Conservation (phyloP, 306 rosid species). For the Echinosophora koreensis region DNA sequence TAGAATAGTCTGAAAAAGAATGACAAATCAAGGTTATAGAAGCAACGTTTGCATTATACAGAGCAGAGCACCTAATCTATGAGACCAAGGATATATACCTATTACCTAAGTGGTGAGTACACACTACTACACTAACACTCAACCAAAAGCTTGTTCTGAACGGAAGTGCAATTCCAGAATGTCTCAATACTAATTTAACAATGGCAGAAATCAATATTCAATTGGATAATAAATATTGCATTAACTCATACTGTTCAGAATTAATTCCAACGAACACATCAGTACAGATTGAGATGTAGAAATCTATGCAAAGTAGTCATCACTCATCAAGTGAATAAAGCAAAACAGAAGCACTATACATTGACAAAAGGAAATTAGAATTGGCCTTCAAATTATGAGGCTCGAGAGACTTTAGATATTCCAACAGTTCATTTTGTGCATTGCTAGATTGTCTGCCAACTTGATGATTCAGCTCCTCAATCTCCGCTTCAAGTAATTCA, state of each 20-base stretch:
- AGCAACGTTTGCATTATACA: slow-evolving; percentile 21
- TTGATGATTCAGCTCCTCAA: slow-evolving; percentile 90
- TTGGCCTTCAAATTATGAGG: slow-evolving; percentile 91
- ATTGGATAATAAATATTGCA: neutral
- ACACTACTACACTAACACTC: slow-evolving; percentile 2
- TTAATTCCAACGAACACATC: slow-evolving; percentile 20
- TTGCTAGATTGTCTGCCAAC: slow-evolving; percentile 81
- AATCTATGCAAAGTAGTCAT: slow-evolving; percentile 13
- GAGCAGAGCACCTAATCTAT: slow-evolving; percentile 32
- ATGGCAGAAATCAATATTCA: slow-evolving; percentile 19
- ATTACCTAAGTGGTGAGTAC: too few relatives aligned
- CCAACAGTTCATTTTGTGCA: slow-evolving; percentile 89
- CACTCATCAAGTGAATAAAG: slow-evolving; percentile 12
- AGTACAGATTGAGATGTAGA: slow-evolving; percentile 20
- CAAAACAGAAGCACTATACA: slow-evolving; percentile 19
- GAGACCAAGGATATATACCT: neutral
- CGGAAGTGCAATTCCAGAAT: slow-evolving; percentile 30
- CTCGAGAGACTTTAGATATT: slow-evolving; percentile 93
- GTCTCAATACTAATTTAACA: slow-evolving; percentile 24
- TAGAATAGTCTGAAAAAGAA: slow-evolving; percentile 24
- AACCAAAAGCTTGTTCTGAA: slow-evolving; percentile 28
- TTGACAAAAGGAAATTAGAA: slow-evolving; percentile 20
- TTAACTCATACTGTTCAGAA: slow-evolving; percentile 2
- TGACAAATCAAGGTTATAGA: slow-evolving; percentile 22
- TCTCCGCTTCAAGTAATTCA: slow-evolving; percentile 95